These are phyloP conservation scores for Trichocomaceae sp. DNA, from an alignment of 2,329 filamentous ascomycete species.

Conservation along the genomic window DNA sequence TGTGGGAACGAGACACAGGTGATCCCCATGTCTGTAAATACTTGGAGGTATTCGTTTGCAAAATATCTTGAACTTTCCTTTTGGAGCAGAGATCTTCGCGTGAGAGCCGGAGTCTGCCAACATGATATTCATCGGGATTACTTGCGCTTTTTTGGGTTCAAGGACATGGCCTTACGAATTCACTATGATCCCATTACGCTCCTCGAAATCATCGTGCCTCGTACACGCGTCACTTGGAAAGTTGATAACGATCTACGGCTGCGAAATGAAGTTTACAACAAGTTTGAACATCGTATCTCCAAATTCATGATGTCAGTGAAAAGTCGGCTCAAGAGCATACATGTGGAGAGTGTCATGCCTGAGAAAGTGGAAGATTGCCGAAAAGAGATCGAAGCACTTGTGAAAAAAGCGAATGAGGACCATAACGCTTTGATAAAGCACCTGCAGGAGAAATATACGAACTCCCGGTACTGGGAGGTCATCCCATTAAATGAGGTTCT, in stretches of 20 bases:
- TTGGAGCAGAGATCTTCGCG: slow-evolving; percentile 77
- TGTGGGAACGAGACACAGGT: slow-evolving; percentile 87
- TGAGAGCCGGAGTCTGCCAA: slow-evolving; percentile 69
- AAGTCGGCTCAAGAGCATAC: slow-evolving; percentile 76
- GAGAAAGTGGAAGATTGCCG: slow-evolving; percentile 80
- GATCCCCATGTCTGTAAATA: slow-evolving; percentile 84
- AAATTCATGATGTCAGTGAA: slow-evolving; percentile 86
- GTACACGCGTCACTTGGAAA: slow-evolving; percentile 90
- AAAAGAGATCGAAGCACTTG: slow-evolving; percentile 70
- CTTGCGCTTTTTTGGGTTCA: slow-evolving; percentile 83
- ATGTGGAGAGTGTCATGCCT: slow-evolving; percentile 80
- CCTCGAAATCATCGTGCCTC: slow-evolving; percentile 87
- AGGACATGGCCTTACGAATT: slow-evolving; percentile 76
- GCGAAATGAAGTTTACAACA: slow-evolving; percentile 84
- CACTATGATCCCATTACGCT: slow-evolving; percentile 91
- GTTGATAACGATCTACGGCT: slow-evolving; percentile 87
- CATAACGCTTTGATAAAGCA: slow-evolving; percentile 66
- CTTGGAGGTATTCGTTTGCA: slow-evolving; percentile 97
- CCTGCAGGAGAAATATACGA: slow-evolving; percentile 84
- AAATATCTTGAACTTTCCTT: slow-evolving; percentile 98
- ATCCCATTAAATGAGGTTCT: slow-evolving; percentile 87
- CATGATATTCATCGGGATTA: slow-evolving; percentile 93
- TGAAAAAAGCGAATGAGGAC: slow-evolving; percentile 76
- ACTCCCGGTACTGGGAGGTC: slow-evolving; percentile 92
- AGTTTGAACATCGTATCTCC: slow-evolving; percentile 72